phyloP scores from a whole-genome alignment of 1,284 basidiomycete genomes.

The Tilletia setariae region DNA sequence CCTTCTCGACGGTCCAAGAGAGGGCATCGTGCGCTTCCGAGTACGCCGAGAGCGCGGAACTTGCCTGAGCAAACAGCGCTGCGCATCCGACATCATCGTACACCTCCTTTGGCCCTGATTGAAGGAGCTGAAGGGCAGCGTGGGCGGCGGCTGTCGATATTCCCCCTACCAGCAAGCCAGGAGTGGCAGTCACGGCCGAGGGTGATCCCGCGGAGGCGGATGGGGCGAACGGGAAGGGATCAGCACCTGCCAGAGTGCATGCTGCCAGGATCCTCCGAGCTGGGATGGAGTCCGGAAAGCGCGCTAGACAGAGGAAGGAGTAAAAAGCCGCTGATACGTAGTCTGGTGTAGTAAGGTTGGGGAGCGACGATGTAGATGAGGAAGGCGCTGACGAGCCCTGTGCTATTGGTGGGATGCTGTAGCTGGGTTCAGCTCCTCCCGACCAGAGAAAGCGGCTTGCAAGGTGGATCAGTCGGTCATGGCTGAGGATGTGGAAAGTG shows the following conservation, averaged over 20 bases:
- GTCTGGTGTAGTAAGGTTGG: slow-evolving; percentile 21
- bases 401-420: not conserved
- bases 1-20: slow-evolving; percentile 21
- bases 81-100: slow-evolving; percentile 41
- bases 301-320: slow-evolving; percentile 36
- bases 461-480: slow-evolving; percentile 11
- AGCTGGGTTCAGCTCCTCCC: not conserved
- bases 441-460: slow-evolving; percentile 1
- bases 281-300: slow-evolving; percentile 29
- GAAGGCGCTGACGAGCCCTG: slow-evolving; percentile 4
- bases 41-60: slow-evolving; percentile 32
- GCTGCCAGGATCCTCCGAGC: slow-evolving; percentile 36
- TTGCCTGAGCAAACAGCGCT: slow-evolving; percentile 43
- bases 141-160: slow-evolving; percentile 36
- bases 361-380: not conserved
- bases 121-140: slow-evolving; percentile 43
- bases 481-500: not conserved
- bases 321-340: slow-evolving; percentile 41
- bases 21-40: slow-evolving; percentile 40
- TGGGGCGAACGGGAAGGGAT: slow-evolving; percentile 42
- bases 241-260: slow-evolving; percentile 41
- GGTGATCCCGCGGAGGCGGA: slow-evolving; percentile 32
- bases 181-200: slow-evolving; percentile 23
- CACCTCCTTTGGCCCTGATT: slow-evolving; percentile 35
- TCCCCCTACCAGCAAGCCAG: slow-evolving; percentile 27